Conservation (phyloP, 2,329 filamentous ascomycete genomes). For the Amylocarpus encephaloides region DNA sequence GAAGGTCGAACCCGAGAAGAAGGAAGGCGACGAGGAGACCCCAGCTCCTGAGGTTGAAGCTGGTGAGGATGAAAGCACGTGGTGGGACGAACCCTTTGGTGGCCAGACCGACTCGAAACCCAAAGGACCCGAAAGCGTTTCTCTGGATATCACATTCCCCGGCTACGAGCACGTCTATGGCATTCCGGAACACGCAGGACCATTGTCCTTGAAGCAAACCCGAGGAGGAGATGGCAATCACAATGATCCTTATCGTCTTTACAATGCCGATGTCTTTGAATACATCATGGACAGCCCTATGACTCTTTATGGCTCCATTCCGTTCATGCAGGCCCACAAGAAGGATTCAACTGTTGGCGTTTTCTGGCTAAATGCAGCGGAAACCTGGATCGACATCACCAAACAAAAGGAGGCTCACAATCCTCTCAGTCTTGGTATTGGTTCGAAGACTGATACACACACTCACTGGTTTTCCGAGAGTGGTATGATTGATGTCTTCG, state of each 20-base stretch:
- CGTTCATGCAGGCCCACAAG: slow-evolving; percentile 94
- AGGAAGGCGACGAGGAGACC: slow-evolving; percentile 38
- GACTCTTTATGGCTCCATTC: slow-evolving; percentile 96
- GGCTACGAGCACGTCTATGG: slow-evolving; percentile 91
- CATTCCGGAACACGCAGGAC: slow-evolving; percentile 86
- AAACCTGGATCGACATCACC: slow-evolving; percentile 94
- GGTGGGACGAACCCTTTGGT: slow-evolving; percentile 97
- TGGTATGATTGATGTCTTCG: slow-evolving; percentile 84
- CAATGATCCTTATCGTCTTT: slow-evolving; percentile 84
- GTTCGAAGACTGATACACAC: slow-evolving; percentile 66
- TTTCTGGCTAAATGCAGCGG: slow-evolving; percentile 95
- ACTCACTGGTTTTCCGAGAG: slow-evolving; percentile 97
- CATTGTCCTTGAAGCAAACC: slow-evolving; percentile 83
- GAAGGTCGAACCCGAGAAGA: slow-evolving; percentile 29
- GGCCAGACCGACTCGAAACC: slow-evolving; percentile 94
- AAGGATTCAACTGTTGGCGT: slow-evolving; percentile 91
- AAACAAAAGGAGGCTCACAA: slow-evolving; percentile 72
- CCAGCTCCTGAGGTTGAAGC: slow-evolving; percentile 31
- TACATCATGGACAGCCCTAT: slow-evolving; percentile 96
- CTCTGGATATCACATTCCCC: slow-evolving; percentile 83
- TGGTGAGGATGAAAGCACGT: slow-evolving; percentile 76
- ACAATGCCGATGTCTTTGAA: slow-evolving; percentile 97
- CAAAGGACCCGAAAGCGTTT: slow-evolving; percentile 87
- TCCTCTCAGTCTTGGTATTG: slow-evolving; percentile 66
- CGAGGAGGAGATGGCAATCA: slow-evolving; percentile 82